A percentile compares a stretch with the other conserved stretches of the same genome.
phyloP scores from a whole-genome alignment of 768 basidiomycete genomes.

The Rhodotorula taiwanensis region DNA sequence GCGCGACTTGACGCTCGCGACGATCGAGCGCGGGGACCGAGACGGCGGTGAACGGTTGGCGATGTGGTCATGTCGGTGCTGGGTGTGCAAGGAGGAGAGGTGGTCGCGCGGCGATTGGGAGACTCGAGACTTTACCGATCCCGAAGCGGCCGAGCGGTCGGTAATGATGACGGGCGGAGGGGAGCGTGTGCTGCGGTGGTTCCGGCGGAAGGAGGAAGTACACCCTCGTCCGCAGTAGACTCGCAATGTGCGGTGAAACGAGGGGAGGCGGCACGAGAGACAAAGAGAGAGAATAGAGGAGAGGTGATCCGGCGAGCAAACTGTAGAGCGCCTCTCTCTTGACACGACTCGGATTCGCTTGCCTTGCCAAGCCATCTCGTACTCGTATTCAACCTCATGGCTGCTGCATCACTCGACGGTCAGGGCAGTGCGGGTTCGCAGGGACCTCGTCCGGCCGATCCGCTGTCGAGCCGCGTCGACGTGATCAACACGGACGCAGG shows the following conservation, averaged over 20 bases:
- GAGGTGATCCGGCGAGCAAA: no score
- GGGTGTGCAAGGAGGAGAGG: conserved; percentile 16
- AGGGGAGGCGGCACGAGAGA: no score
- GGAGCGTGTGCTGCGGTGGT: conserved; percentile 15
- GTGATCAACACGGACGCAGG: conserved; percentile 52
- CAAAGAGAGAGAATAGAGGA: no score
- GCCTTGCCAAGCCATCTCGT: background rate
- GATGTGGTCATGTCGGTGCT: conserved; percentile 2
- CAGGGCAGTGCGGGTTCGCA: no score
- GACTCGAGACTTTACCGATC: no score
- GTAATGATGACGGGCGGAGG: background rate
- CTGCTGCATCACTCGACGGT: background rate
- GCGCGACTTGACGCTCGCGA: background rate
- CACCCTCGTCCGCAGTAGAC: no score
- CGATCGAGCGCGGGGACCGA: background rate
- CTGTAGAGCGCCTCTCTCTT: no score
- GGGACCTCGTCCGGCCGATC: background rate
- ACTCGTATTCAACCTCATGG: background rate
- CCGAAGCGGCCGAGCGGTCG: background rate
- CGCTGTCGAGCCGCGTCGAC: conserved; percentile 18
- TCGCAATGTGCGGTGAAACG: no score
- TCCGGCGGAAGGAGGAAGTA: conserved; percentile 14
- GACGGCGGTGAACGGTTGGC: background rate
- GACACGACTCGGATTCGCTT: background rate
- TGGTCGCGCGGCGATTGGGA: no score